Evolutionary conservation across 805 yeast genomes (phyloP).

Genomic region (Suhomyces xylopsoci): DNA sequence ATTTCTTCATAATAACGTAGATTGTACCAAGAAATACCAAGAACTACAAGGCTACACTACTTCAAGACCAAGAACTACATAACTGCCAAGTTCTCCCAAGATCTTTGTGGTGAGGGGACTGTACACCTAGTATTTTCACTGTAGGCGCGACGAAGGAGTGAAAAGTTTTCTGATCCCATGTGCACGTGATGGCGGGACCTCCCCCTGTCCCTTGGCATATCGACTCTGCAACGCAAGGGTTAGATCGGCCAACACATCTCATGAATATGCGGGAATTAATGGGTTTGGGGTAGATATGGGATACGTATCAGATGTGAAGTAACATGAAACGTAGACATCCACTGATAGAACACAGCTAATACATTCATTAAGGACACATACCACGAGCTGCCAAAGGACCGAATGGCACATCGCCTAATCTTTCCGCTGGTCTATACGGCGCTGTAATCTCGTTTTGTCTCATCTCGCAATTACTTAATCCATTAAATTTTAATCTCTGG

Average conservation of each 20-base stretch:
- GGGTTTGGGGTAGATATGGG: background rate
- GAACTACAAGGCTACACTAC: background rate
- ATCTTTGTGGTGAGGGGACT: background rate
- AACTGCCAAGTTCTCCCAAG: too few relatives aligned
- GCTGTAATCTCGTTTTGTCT: background rate
- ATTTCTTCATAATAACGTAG: background rate
- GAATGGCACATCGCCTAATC: background rate
- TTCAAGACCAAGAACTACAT: too few relatives aligned
- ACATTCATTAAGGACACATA: background rate
- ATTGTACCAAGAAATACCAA: background rate
- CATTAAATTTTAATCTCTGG: background rate
- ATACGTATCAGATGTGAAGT: background rate
- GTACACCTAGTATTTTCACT: background rate
- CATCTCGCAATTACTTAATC: background rate
- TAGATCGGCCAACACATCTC: background rate
- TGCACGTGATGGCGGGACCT: background rate
- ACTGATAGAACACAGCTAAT: background rate
- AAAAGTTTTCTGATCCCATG: background rate
- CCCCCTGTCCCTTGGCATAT: background rate
- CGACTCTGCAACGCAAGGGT: background rate
- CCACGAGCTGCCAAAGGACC: background rate
- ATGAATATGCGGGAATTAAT: background rate
- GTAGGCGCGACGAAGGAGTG: background rate
- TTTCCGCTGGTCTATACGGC: background rate
- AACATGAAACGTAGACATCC: background rate